A percentile compares a stretch with the other conserved stretches of the same genome.
Evolutionary conservation across 2,329 filamentous ascomycete genomes (phyloP).

Genomic region (Epichloe hybrida): DNA sequence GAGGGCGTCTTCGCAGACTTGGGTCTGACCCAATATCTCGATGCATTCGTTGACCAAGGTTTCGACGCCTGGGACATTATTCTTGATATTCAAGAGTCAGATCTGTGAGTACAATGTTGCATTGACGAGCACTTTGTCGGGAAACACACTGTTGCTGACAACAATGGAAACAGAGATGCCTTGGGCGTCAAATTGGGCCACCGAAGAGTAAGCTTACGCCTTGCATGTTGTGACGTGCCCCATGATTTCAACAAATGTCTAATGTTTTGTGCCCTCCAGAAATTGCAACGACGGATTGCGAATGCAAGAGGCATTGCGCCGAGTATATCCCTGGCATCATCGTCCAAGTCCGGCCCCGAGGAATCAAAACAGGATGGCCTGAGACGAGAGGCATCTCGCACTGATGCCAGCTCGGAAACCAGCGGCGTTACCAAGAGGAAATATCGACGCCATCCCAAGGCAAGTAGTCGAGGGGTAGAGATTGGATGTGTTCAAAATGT

Average conservation of each 20-base stretch:
- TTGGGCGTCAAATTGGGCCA: constrained; percentile 71
- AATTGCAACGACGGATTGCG: constrained; percentile 72
- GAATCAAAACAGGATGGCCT: constrained; percentile 40
- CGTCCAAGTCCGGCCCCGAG: constrained; percentile 37
- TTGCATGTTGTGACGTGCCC: constrained; percentile 6
- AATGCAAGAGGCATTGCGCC: constrained; percentile 53
- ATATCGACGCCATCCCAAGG: constrained; percentile 67
- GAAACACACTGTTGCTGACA: constrained; percentile 9
- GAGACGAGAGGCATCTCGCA: constrained; percentile 33
- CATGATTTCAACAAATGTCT: constrained; percentile 4
- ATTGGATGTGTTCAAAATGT: background rate
- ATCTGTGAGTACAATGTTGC: constrained; percentile 45
- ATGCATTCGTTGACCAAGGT: constrained; percentile 60
- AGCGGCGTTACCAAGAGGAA: constrained; percentile 50
- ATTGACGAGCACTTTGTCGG: background rate
- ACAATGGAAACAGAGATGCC: constrained; percentile 40
- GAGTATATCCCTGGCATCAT: constrained; percentile 35
- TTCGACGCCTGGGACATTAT: constrained; percentile 80
- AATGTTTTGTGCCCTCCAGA: constrained; percentile 32
- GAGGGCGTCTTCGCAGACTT: constrained; percentile 56
- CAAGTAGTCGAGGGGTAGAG: constrained; percentile 15
- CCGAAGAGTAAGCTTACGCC: constrained; percentile 49
- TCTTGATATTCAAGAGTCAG: constrained; percentile 71
- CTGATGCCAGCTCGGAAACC: constrained; percentile 30
- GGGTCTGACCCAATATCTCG: constrained; percentile 65